phyloP scores from a whole-genome alignment of 148 eudicot genomes.

The Fagopyrum esculentum region DNA sequence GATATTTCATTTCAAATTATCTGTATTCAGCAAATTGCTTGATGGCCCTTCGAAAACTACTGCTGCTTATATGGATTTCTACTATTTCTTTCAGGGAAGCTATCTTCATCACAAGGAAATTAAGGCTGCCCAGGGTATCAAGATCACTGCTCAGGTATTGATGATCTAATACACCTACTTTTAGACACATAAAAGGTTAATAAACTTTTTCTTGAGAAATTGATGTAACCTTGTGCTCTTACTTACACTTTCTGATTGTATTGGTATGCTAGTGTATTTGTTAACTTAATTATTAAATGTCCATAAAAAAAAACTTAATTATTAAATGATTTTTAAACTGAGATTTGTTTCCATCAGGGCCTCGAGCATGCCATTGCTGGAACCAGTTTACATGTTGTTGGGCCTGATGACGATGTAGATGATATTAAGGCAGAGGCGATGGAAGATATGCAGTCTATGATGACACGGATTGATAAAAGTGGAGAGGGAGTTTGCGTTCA shows the following conservation, averaged over 20 bases:
- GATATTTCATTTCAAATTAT: neutral
- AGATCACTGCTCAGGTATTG: conserved; percentile 87
- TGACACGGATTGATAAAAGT: conserved; percentile 81
- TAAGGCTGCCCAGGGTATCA: conserved; percentile 97
- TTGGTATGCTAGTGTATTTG: neutral
- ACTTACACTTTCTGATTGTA: neutral
- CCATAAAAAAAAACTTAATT: too few relatives aligned
- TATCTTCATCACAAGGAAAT: conserved; percentile 86
- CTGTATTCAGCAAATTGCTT: neutral
- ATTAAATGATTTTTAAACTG: neutral
- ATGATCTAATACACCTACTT: neutral
- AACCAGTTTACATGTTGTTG: conserved; percentile 73
- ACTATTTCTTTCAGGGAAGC: conserved; percentile 49
- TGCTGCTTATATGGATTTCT: neutral
- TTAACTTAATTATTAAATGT: neutral
- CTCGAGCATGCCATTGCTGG: conserved; percentile 99
- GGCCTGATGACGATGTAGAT: conserved; percentile 79
- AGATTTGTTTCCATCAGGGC: conserved; percentile 38
- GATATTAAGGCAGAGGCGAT: conserved; percentile 51
- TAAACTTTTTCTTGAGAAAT: neutral
- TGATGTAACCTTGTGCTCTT: neutral
- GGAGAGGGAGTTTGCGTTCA: conserved; percentile 96
- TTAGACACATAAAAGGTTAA: neutral
- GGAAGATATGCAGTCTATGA: conserved; percentile 77
- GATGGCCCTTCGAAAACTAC: neutral